A percentile compares a stretch with the other conserved stretches of the same genome.
Evolutionary conservation across 2,329 filamentous ascomycete genomes (phyloP).

Genomic region (Penicillium palitans): DNA sequence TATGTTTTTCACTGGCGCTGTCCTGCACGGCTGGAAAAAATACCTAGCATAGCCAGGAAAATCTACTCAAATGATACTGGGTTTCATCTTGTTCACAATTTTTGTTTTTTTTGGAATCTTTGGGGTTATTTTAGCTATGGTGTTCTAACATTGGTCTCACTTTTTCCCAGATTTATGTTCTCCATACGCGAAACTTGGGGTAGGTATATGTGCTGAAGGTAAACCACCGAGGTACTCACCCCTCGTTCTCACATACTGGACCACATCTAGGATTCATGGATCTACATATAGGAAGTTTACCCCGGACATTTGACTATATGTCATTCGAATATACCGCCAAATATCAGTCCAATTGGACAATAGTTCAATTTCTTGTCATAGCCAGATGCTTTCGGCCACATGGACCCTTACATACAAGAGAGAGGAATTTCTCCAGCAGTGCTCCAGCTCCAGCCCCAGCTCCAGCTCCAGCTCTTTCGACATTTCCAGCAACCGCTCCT

Average conservation of each 20-base stretch:
- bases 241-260: background rate
- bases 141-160: conserved; percentile 2
- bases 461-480: background rate
- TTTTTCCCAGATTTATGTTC: background rate
- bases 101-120: background rate
- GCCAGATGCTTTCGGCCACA: background rate
- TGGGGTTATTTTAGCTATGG: background rate
- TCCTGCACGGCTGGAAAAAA: conserved; percentile 30
- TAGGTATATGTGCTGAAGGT: background rate
- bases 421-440: background rate
- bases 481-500: background rate
- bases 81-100: conserved; percentile 29
- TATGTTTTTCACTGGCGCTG: conserved; percentile 31
- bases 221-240: background rate
- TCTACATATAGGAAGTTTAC: background rate
- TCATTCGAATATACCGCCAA: background rate
- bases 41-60: conserved; percentile 37
- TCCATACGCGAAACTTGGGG: background rate
- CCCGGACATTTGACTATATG: background rate
- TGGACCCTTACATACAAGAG: background rate
- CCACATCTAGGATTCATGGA: background rate
- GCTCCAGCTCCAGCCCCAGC: no score
- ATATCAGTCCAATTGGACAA: background rate
- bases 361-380: background rate
- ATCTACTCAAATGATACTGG: conserved; percentile 35